These are phyloP conservation scores for Penicillium decumbens DNA, from an alignment of 2,329 filamentous ascomycete species.

Conservation along the genomic window DNA sequence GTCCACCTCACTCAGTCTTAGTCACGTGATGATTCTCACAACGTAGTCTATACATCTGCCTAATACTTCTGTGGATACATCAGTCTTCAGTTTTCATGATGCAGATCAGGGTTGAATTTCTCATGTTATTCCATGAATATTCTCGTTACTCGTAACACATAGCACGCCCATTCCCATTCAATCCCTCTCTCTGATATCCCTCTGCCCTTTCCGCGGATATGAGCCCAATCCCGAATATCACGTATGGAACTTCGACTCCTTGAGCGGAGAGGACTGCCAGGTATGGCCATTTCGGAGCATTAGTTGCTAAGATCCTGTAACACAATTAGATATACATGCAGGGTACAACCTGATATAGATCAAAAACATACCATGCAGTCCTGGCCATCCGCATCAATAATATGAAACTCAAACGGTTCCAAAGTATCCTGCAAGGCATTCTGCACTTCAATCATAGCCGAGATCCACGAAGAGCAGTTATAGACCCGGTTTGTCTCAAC, in stretches of 20 bases:
- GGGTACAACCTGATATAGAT: too few relatives aligned
- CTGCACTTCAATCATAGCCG: conserved; percentile 2
- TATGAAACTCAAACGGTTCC: not conserved
- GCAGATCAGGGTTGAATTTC: too few relatives aligned
- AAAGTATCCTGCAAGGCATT: not conserved
- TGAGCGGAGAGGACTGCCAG: not conserved
- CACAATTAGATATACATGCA: not conserved
- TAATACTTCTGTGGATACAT: too few relatives aligned
- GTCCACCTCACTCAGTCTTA: too few relatives aligned
- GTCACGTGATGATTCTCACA: too few relatives aligned
- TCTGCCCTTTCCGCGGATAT: not conserved
- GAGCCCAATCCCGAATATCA: not conserved
- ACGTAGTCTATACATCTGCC: too few relatives aligned
- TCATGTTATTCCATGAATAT: not conserved
- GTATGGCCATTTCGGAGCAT: not conserved
- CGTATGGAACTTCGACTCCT: not conserved
- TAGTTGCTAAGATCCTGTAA: not conserved
- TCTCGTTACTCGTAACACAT: not conserved
- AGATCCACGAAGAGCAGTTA: not conserved
- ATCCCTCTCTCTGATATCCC: not conserved
- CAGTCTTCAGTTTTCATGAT: too few relatives aligned
- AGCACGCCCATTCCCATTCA: not conserved
- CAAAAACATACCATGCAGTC: not conserved
- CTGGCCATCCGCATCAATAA: not conserved
- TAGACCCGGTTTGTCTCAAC: not conserved